Base-by-base conservation (phyloP, 345 rosid genomes). In the Rhizophora mangle region DNA sequence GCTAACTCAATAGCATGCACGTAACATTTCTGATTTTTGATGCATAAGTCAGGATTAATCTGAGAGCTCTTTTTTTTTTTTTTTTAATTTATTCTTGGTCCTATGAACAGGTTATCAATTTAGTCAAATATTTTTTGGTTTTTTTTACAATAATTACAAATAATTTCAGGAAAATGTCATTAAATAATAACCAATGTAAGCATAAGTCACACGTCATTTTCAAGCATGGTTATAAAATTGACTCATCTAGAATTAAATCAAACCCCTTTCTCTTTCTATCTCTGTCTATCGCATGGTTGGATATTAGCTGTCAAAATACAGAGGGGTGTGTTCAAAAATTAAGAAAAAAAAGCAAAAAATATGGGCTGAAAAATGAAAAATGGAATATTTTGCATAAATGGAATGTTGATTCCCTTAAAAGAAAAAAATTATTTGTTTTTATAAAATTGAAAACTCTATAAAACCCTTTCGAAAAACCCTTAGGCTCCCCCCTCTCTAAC, bases 241-340 rank as follows among this genome's bases (percentile, higher is more conserved):
- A 67, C 53, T 67, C 70, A 37, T 19, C 7, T 24, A 20, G 52
- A 24, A 63, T 37, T 18, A 56, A 56, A 34, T 43, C 5, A 13
- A 43, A 13, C 18, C 3, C 2, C 43, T 2, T 0, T 5, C 37
- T 5, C 37, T 5, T 6, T 34, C 37, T 34, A 0, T 34, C 11
- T 37, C 43, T 37, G 22, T 36, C 11, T 16, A 39, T 39, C 3
- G 53, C 62, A 36, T 36, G 70, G 63, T 67, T 67, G 70, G 58
- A 56, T 67, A 67, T 67, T 67, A 67, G 70, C 70, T 67, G 70
- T 67, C 70, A 43, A 43, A 3, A 13, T 43, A 15, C 18, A 43
- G 2, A 2, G 3, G 5, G 18, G 4, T 9, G 10, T 8, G 37
- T 7, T 6, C 9, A 1, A 34, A 34, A 34, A 34, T 0, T 6